These are phyloP conservation scores for Teratosphaeria viscida DNA, from an alignment of 2,329 filamentous ascomycete genomes.

Conservation along the genomic window DNA sequence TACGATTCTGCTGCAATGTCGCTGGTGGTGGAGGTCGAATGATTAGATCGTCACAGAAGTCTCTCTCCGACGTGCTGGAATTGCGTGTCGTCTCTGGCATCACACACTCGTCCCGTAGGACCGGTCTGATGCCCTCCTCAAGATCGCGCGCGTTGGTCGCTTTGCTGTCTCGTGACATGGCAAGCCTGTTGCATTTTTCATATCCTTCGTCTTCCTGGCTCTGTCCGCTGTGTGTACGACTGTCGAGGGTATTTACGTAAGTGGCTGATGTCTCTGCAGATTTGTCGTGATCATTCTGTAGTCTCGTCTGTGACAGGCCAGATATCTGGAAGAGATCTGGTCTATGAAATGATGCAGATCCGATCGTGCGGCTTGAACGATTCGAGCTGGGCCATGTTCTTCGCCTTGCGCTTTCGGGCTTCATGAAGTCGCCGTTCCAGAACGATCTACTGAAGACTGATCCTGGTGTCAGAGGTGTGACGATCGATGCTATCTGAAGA, in stretches of 20 bases:
- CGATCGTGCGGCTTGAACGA: not conserved
- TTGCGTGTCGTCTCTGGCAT: not conserved
- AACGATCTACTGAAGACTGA: not conserved
- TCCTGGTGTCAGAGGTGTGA: not conserved
- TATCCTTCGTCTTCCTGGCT: not conserved
- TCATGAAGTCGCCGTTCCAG: not conserved
- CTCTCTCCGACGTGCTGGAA: not conserved
- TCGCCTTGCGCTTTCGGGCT: not conserved
- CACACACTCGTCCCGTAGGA: not conserved
- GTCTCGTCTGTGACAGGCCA: not conserved
- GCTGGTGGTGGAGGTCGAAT: not conserved
- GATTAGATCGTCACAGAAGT: not conserved
- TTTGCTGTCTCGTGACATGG: not conserved
- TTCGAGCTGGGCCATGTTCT: not conserved
- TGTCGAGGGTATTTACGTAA: not conserved
- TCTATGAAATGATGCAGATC: not conserved
- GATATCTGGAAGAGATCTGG: not conserved
- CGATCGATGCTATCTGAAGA: not conserved
- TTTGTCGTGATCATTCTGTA: not conserved
- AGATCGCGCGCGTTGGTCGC: not conserved
- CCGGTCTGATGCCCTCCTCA: not conserved
- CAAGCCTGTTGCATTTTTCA: not conserved
- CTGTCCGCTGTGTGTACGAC: not conserved
- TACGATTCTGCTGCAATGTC: not conserved
- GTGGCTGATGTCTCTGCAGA: not conserved